Evolutionary conservation across 1,284 basidiomycete species (phyloP), one percentile per base, ranked within the genome.

Genomic region (Moesziomyces sp.): DNA sequence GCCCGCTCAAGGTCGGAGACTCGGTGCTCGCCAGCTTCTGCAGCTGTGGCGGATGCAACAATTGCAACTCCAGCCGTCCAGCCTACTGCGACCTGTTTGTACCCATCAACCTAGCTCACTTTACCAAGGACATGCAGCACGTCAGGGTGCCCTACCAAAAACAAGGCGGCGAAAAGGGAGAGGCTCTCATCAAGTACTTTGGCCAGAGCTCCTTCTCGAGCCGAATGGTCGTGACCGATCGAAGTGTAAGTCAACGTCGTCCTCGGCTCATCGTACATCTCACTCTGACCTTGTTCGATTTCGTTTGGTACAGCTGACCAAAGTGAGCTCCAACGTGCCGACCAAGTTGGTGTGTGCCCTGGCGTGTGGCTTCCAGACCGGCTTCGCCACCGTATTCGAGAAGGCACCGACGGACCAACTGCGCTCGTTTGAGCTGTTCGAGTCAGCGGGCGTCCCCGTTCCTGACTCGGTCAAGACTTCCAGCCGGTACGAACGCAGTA

Each of bases 161-260:
- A 10, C 30, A 59, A 16, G 57, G 54, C 18, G 63, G 63, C 16
- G 19, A 40, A 0, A 45, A 42, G 13, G 56, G 56, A 23, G 56
- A 66, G 30, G 63, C 57, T 0, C 52, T 55, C 5, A 51, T 53
- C 47, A 54, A 66, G 45, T 66, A 66, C 47, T 66, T 66, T 48
- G 63, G 63, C 19, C 63, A 66, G n/a, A 66, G 63, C 47, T 66
- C 63, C 44, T 66, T 66, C 21, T 66, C 63, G 5, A 66, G 52
- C 47, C 46, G 63, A n/a, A 66, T 66, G 63, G 28, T 30, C 23
- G 56, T 58, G 14, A 66, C 46, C 13, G 63, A 59, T n/a, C 47
- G 57, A 14, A 59, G 63, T 19, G 61, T 64, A 38, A 53, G 61
- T 58, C 26, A 5, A 28, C 26, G 26, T 28, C 26, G 26, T 28